phyloP scores from a whole-genome alignment of 2,329 filamentous ascomycete genomes.

The Leptographium flavum region DNA sequence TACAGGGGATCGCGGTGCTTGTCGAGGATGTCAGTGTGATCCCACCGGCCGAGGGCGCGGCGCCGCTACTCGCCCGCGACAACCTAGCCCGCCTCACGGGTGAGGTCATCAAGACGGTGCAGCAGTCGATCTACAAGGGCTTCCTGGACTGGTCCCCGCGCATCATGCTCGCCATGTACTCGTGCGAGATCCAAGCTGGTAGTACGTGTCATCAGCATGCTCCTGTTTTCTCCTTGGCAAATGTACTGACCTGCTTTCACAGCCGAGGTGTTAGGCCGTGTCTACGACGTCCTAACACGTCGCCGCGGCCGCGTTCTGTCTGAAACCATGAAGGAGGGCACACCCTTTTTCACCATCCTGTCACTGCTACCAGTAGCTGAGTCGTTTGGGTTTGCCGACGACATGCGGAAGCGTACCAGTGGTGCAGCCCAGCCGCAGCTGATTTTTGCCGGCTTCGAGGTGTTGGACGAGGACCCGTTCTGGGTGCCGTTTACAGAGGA shows the following conservation, averaged over 20 bases:
- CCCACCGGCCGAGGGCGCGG: slow-evolving; percentile 16
- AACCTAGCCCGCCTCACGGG: slow-evolving; percentile 71
- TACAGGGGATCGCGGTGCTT: slow-evolving; percentile 85
- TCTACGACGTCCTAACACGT: slow-evolving; percentile 95
- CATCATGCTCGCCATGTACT: slow-evolving; percentile 96
- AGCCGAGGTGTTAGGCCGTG: slow-evolving; percentile 85
- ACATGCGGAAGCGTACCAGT: slow-evolving; percentile 87
- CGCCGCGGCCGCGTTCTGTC: slow-evolving; percentile 79
- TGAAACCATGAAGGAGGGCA: slow-evolving; percentile 87
- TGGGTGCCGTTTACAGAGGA: slow-evolving; percentile 97
- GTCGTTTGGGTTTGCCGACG: slow-evolving; percentile 89
- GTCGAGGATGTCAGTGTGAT: slow-evolving; percentile 61
- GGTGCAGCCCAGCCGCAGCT: slow-evolving; percentile 87
- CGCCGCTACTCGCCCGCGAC: slow-evolving; percentile 26
- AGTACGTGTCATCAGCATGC: slow-evolving; percentile 33
- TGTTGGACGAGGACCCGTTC: slow-evolving; percentile 90
- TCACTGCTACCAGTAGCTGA: slow-evolving; percentile 83
- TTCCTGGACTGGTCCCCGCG: slow-evolving; percentile 94
- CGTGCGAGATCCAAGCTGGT: slow-evolving; percentile 90
- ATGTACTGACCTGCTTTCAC: not conserved
- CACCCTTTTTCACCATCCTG: slow-evolving; percentile 88
- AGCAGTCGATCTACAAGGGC: slow-evolving; percentile 66
- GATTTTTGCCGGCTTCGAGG: slow-evolving; percentile 83
- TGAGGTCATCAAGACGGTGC: slow-evolving; percentile 81
- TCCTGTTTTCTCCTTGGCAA: not conserved